Evolutionary conservation across 176 grass and related monocot species (phyloP), one percentile per base, ranked within the genome.

Genomic region (Oryza officinalis): DNA sequence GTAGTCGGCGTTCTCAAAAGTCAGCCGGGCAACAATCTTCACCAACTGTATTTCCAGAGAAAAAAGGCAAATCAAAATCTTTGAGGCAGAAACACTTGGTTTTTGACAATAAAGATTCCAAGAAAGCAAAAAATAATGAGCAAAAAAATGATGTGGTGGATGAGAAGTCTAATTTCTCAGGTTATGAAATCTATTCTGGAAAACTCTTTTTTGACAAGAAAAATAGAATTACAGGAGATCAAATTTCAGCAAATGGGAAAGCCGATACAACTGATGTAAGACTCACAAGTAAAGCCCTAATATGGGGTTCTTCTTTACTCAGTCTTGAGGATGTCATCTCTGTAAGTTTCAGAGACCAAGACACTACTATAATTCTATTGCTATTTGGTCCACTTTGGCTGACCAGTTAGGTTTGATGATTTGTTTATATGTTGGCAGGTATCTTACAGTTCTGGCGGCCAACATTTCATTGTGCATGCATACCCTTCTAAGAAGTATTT

Each of bases 211-310:
- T 90, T 72, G 77, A 92, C 74, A 94, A 90, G 74, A 92, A 92
- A 82, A 88, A 77, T 85, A 96, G 85, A 80, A 89, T 71, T 71
- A 69, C 73, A 40, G 89, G 79, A 32, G 71, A 88, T 83, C 77
- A 84, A 46, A 81, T 76, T 80, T 13, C 87, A 63, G 83, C 80
- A 76, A 77, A 76, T 47, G 81, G 66, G 33, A 89, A 91, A 80
- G 66, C 82, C 67, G 82, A 93, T 88, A 65, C 80, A 60, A 43
- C 84, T 74, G 82, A 95, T 78, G 83, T 91, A 72, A 96, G 86
- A 76, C 91, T 99, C 74, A 99, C 93, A 79, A 99, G 96, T 88
- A 95, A 96, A 88, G 83, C 87, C 81, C 86, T 99, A n/a, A 82
- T 91, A n/a, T 94, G 96, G 91, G 96, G 93, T 72, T 90, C 89